Percentiles rank a stretch among this genome's conserved stretches.
Conservation (phyloP, 2,329 filamentous ascomycete species). For the Aspergillus sp. region DNA sequence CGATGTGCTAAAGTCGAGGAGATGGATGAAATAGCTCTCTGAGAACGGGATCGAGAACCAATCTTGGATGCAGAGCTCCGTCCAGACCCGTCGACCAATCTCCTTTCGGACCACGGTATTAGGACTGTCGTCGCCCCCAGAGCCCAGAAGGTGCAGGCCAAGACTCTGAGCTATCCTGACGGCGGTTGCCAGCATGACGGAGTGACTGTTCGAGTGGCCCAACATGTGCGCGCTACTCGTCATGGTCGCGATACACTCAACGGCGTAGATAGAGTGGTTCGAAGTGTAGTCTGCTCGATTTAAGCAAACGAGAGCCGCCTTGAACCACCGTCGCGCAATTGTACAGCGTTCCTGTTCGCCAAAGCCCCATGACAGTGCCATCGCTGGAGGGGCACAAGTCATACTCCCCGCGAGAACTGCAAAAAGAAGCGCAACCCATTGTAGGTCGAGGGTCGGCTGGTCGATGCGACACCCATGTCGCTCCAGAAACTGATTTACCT, state of each 20-base stretch:
- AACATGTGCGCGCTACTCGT: constrained; percentile 56
- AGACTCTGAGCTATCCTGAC: constrained; percentile 54
- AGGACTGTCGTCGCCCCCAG: constrained; percentile 27
- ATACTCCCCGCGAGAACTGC: constrained; percentile 51
- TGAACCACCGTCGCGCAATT: constrained; percentile 52
- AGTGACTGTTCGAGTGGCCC: constrained; percentile 54
- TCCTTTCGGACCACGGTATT: not conserved
- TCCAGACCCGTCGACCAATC: constrained; percentile 34
- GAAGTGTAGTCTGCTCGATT: constrained; percentile 53
- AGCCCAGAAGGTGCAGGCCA: constrained; percentile 49
- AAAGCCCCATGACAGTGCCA: constrained; percentile 51
- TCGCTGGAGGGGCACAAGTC: constrained; percentile 44
- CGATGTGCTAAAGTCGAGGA: constrained; percentile 29
- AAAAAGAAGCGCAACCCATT: constrained; percentile 54
- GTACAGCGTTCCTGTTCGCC: constrained; percentile 44
- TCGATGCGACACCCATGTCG: constrained; percentile 35
- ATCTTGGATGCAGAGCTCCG: constrained; percentile 46
- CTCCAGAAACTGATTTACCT: constrained; percentile 39
- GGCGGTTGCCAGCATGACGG: constrained; percentile 51
- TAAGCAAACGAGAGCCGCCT: constrained; percentile 51
- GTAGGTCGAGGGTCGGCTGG: constrained; percentile 41
- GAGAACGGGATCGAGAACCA: constrained; percentile 50
- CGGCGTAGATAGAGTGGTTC: constrained; percentile 48
- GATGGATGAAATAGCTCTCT: constrained; percentile 44
- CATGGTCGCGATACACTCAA: constrained; percentile 54